phyloP scores from a whole-genome alignment of 1,284 basidiomycete genomes.

The Boletus sp. region DNA sequence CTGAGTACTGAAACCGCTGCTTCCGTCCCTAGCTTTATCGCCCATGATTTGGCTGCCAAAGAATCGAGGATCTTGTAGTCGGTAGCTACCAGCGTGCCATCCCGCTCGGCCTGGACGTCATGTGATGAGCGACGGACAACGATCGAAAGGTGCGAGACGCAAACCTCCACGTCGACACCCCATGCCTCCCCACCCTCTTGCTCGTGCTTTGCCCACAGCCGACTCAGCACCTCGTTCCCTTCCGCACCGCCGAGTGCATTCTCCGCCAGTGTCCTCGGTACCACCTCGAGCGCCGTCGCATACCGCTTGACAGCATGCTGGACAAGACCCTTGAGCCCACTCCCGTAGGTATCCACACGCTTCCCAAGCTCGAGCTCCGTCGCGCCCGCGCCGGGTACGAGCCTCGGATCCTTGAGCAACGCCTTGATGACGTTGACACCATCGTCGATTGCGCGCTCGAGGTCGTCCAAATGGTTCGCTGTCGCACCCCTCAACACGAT shows the following conservation, averaged over 20 bases:
- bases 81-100: conserved; percentile 70
- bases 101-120: conserved; percentile 64
- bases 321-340: conserved; percentile 86
- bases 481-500: conserved; percentile 98
- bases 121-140: neutral
- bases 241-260: conserved; percentile 91
- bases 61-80: conserved; percentile 80
- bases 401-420: conserved; percentile 85
- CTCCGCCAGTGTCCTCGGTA: conserved; percentile 94
- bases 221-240: conserved; percentile 90
- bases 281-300: conserved; percentile 88
- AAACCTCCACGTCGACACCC: conserved; percentile 94
- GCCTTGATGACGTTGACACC: conserved; percentile 98
- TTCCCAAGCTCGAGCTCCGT: conserved; percentile 91
- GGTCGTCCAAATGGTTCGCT: conserved; percentile 92
- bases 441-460: conserved; percentile 96
- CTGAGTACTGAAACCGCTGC: conserved; percentile 93
- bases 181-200: conserved; percentile 66
- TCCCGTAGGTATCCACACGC: conserved; percentile 85
- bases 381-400: conserved; percentile 95
- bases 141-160: conserved; percentile 17
- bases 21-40: conserved; percentile 87
- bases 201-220: conserved; percentile 90
- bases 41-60: conserved; percentile 89
- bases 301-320: conserved; percentile 96